Evolutionary conservation across 768 basidiomycete genomes (phyloP).

Genomic region (Mycena vitilis): DNA sequence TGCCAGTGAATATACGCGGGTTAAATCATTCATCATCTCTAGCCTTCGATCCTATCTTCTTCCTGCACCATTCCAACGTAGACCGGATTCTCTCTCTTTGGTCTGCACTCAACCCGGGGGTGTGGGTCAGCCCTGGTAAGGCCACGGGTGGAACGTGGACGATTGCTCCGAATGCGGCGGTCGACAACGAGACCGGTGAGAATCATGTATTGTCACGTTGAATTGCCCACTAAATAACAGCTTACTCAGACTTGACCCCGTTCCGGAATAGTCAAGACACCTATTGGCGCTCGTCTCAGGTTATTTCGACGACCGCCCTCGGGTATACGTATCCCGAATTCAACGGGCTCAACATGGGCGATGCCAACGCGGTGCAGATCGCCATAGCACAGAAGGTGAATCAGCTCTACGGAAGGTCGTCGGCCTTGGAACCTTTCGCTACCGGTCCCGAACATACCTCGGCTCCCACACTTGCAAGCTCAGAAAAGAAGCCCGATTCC

Average conservation of each 20-base stretch:
- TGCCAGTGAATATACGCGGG: background rate
- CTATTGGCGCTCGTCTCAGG: slow-evolving; percentile 54
- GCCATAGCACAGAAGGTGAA: slow-evolving; percentile 51
- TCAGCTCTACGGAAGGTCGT: slow-evolving; percentile 46
- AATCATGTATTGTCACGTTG: background rate
- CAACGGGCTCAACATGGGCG: slow-evolving; percentile 48
- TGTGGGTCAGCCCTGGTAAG: slow-evolving; percentile 50
- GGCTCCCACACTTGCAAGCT: too few species aligned
- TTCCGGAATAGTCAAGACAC: slow-evolving; percentile 54
- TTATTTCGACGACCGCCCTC: slow-evolving; percentile 46
- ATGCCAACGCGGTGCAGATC: slow-evolving; percentile 41
- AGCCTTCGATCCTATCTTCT: slow-evolving; percentile 68
- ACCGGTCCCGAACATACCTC: background rate
- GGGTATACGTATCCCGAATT: slow-evolving; percentile 67
- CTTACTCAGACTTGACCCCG: slow-evolving; percentile 53
- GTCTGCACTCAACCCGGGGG: slow-evolving; percentile 56
- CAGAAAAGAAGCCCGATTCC: too few species aligned
- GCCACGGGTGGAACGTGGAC: slow-evolving; percentile 48
- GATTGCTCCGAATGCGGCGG: slow-evolving; percentile 40
- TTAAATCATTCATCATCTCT: background rate
- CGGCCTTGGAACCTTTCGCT: background rate
- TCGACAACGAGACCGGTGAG: slow-evolving; percentile 47
- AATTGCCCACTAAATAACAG: slow-evolving; percentile 1
- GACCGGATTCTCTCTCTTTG: slow-evolving; percentile 65
- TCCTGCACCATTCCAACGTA: slow-evolving; percentile 64